These are phyloP conservation scores for Didymella glomerata DNA, from an alignment of 2,329 filamentous ascomycete genomes.

Conservation along the genomic window DNA sequence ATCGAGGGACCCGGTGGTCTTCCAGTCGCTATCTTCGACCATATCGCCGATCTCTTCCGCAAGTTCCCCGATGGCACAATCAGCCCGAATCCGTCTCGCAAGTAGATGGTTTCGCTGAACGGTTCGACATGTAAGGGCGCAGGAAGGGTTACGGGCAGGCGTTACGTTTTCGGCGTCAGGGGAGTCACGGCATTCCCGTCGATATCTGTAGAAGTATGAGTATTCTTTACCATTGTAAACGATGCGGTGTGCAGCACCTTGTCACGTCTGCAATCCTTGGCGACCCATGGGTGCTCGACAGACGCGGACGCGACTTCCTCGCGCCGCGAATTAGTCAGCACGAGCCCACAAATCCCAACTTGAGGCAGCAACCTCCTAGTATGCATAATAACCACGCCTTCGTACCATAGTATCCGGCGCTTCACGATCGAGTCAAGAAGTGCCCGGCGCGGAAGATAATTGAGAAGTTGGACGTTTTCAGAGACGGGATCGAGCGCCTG, in stretches of 20 bases:
- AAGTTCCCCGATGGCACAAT: slow-evolving; percentile 59
- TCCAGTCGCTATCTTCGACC: slow-evolving; percentile 65
- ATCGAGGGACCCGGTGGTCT: slow-evolving; percentile 59
- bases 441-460: too few species aligned
- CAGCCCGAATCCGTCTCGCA: slow-evolving; percentile 36
- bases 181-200: background rate
- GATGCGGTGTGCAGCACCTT: background rate
- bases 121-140: too few species aligned
- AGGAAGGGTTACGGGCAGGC: background rate
- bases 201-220: background rate
- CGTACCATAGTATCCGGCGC: too few species aligned
- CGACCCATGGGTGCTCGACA: too few species aligned
- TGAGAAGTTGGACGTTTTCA: too few species aligned
- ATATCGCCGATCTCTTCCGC: slow-evolving; percentile 63
- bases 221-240: background rate
- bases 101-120: slow-evolving; percentile 15
- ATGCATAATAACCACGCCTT: too few species aligned
- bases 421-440: too few species aligned
- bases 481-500: too few species aligned
- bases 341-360: too few species aligned
- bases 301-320: background rate
- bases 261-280: background rate
- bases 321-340: too few species aligned
- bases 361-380: too few species aligned
- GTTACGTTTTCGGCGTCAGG: background rate